Percentiles rank a stretch among this genome's conserved stretches.
Evolutionary conservation across 148 eudicot genomes (phyloP).

Genomic region (Chenopodium suecicum): DNA sequence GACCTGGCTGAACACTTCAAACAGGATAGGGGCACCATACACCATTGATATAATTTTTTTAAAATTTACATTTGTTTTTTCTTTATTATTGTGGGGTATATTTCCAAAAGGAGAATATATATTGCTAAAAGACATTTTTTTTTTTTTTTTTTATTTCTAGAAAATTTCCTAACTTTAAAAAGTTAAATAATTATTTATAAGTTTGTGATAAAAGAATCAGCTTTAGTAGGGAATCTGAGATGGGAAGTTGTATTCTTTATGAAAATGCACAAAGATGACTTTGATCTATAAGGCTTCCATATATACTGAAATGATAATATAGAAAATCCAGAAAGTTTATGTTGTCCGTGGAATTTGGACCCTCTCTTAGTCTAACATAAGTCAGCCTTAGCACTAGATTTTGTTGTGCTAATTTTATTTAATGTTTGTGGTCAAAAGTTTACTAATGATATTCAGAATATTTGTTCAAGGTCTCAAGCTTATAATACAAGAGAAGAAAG

Average conservation of each 20-base stretch:
- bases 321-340: constrained; percentile 24
- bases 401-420: constrained; percentile 5
- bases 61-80: no score
- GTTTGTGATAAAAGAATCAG: constrained; percentile 29
- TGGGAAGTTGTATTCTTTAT: constrained; percentile 27
- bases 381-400: constrained; percentile 27
- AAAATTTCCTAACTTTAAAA: constrained; percentile 2
- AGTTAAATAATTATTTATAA: constrained; percentile 11
- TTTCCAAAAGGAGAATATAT: constrained; percentile 31
- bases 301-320: constrained; percentile 30
- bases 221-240: constrained; percentile 26
- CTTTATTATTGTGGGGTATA: not conserved
- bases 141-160: no score
- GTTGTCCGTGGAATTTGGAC: constrained; percentile 28
- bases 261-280: constrained; percentile 24
- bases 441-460: not conserved
- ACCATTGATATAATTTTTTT: not conserved
- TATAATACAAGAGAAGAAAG: not conserved
- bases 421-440: constrained; percentile 13
- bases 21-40: constrained; percentile 27
- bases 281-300: constrained; percentile 27
- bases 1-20: constrained; percentile 36
- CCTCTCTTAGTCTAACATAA: constrained; percentile 23
- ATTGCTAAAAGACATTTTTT: constrained; percentile 19
- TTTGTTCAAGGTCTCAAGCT: constrained; percentile 3